Conservation (phyloP, 2,329 filamentous ascomycete genomes). For the Penicillium sp. region DNA sequence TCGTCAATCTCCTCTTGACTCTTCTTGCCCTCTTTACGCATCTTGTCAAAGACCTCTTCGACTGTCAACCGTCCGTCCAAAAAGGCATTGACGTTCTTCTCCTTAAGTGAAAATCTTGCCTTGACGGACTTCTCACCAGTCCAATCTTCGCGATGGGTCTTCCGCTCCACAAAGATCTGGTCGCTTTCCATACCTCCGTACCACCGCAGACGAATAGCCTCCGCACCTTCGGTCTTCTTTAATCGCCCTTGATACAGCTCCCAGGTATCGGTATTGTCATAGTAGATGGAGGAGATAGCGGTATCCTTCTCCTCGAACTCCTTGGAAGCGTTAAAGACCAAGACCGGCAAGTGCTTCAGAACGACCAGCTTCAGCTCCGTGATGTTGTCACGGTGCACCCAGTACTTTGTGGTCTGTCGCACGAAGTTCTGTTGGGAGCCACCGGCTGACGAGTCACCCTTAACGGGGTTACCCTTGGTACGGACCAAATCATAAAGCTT, state of each 20-base stretch:
- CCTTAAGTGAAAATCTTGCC: slow-evolving; percentile 89
- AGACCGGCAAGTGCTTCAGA: slow-evolving; percentile 91
- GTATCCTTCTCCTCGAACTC: slow-evolving; percentile 89
- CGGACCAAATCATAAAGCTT: slow-evolving; percentile 93
- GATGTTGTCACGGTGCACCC: slow-evolving; percentile 98
- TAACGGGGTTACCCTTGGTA: slow-evolving; percentile 86
- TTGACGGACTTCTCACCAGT: slow-evolving; percentile 99
- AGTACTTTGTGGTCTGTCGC: slow-evolving; percentile 97
- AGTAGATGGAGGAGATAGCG: slow-evolving; percentile 98
- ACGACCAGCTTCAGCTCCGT: slow-evolving; percentile 98
- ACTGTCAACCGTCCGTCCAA: slow-evolving; percentile 81
- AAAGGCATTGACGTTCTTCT: slow-evolving; percentile 95
- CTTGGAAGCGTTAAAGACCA: slow-evolving; percentile 97
- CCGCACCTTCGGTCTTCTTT: slow-evolving; percentile 96
- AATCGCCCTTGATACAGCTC: slow-evolving; percentile 90
- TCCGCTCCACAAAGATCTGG: slow-evolving; percentile 94
- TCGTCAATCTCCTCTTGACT: slow-evolving; percentile 84
- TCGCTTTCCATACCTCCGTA: slow-evolving; percentile 96
- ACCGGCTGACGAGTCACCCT: slow-evolving; percentile 87
- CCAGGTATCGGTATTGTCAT: slow-evolving; percentile 91
- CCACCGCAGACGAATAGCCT: slow-evolving; percentile 94
- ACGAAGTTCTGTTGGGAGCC: slow-evolving; percentile 94
- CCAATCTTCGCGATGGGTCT: slow-evolving; percentile 98
- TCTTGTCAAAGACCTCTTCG: slow-evolving; percentile 91
- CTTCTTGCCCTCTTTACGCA: slow-evolving; percentile 92